Evolutionary conservation across 306 rosid genomes (phyloP), one percentile per base, ranked within the genome.

Genomic region (Prunus mume): DNA sequence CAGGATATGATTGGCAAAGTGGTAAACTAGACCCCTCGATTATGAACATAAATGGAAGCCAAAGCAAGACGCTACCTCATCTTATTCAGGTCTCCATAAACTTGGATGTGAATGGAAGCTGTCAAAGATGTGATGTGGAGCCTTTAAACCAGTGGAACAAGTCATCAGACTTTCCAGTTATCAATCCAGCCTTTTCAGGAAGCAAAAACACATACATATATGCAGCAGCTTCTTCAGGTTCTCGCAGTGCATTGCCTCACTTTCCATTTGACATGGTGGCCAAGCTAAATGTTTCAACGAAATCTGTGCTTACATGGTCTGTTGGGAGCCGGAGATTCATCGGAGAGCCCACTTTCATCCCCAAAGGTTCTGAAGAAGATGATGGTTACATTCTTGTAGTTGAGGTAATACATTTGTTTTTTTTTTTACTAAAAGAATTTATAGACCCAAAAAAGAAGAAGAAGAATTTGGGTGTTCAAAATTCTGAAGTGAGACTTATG

Each of bases 321-420:
- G 91, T 79, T 10, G 95, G 93, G 50, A 81, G 19, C 4, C 83
- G 97, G 58, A 88, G 91, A 78, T 94, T 94, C 65, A 77, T 94
- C 24, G 98, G 98, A 1, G 98, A 94, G 60, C 98, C 97, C 7
- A 72, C 86, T 78, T 94, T 92, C 80, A 86, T 92, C 69, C 84
- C 96, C 28, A 86, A 73, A 81, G 85, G 88, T n/a, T 68, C 69
- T 47, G 72, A 68, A 55, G 90, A 94, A 83, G 96, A 94, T 25
- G 93, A 94, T 52, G 98, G 98, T 2, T 94, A 89, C 82, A 85
- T 94, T 82, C 93, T 94, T 28, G 91, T 92, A 15, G 91, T 92
- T 49, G 98, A 94, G 97, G 98, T 92, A 55, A 63, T 27, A 19
- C 25, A 3, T 2, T 25, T n/a, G 17, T 34, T 12, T 68, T 45